Evolutionary conservation across 2,329 filamentous ascomycete genomes (phyloP), one percentile per base, ranked within the genome.

Genomic region (Fusarium mundagurra): DNA sequence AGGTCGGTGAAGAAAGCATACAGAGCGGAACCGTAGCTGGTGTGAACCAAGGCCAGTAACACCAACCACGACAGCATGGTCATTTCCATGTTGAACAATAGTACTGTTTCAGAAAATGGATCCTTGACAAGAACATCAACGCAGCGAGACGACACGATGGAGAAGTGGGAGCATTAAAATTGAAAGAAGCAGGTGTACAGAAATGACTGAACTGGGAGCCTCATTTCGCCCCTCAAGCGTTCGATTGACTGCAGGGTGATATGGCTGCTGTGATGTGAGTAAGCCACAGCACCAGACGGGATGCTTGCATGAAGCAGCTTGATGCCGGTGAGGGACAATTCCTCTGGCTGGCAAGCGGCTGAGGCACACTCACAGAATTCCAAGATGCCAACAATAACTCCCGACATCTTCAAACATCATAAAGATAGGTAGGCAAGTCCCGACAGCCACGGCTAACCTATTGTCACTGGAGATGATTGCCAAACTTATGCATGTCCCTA

Each of bases 1-100:
- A 64, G 14, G 18, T 51, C 44, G 22, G 33, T 45, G 11, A 47
- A 44, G 3, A 67, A 67, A 4, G 64, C 63, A 29, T 67, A 67
- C 8, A 67, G 20, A 17, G 64, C 20, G 3, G 64, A 48, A 2
- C 63, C 12, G 6, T 20, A 45, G 29, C 18, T 16, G 3, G 18
- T 8, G 6, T 31, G 33, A 20, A 50, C 29, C 38, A 54, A 67
- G 6, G 17, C 8, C 5, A 22, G 17, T 9, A 45, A 17, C 17
- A 61, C 18, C 2, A 67, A 6, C 44, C 44, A 67, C 20, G 31
- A 13, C 12, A 67, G 16, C 13, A 60, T 45, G 10, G 16, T 14
- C 1, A 3, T 22, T 6, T 24, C 20, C 4, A 29, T 9, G n/a
- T 7, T n/a, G 6, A 17, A 7, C 1, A 22, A 16, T n/a, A 2